Base-by-base conservation (phyloP, 2,329 filamentous ascomycete species). In the Blastomyces percursus region DNA sequence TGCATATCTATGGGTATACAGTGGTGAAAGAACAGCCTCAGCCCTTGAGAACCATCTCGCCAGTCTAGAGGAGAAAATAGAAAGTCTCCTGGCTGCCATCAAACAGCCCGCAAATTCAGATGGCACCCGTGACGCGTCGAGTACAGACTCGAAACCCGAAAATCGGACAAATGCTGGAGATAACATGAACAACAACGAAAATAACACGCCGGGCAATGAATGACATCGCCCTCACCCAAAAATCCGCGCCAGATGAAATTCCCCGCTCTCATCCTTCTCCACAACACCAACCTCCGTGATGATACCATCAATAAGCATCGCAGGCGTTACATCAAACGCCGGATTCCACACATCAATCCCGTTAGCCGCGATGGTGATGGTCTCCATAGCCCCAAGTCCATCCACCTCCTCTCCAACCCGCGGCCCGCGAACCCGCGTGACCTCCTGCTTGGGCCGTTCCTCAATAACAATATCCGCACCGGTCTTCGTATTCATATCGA, bases 291-390 rank as follows among this genome's bases (percentile, higher is more conserved):
- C 86, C 77, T 99, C 94, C 0, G 94, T 99, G 66, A 97, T 90
- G 63, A 99, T 88, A 1, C 89, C 91, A 75, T 99, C 94, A 67
- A 99, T 96, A 61, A 96, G 78, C 66, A 85, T 84, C 46, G 89
- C 85, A 0, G 94, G 93, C 11, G 94, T 99, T 42, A 99, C 90
- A 71, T 99, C 94, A 72, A 99, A 99, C 0, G 91, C 89, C 40
- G 94, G 94, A 73, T 99, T 99, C 92, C 94, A 99, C 9, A 97
- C 91, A 50, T 83, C 80, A 65, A 97, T 91, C 1, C 85, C 85
- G 71, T 82, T 79, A 5, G 86, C 84, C 40, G 93, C 93, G 60
- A 90, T 93, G 51, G 89, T 90, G 40, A 97, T 84, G 14, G 87
- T 85, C 62, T 87, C 87, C 61, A 77, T 66, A 24, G 66, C 63